Percentiles rank a stretch among this genome's conserved stretches.
Evolutionary conservation across 768 basidiomycete genomes (phyloP).

Genomic region (Naematelia aurantialba): DNA sequence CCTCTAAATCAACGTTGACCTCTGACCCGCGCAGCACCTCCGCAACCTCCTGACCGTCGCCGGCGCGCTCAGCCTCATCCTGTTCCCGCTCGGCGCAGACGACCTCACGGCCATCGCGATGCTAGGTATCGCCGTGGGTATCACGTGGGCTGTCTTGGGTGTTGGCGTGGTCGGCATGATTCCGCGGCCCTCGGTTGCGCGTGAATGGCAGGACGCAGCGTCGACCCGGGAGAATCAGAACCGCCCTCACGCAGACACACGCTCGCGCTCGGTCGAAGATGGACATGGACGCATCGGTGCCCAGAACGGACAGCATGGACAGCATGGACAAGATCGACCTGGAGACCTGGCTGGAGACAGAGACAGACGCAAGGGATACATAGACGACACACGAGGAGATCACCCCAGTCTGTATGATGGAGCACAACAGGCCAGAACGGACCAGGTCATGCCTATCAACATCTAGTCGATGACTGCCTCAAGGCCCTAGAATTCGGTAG

Average conservation of each 20-base stretch:
- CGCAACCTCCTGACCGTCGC: constrained; percentile 11
- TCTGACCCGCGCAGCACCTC: constrained; percentile 8
- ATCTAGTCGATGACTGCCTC: not conserved
- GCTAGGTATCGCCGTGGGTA: constrained; percentile 15
- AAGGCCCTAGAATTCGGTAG: no score
- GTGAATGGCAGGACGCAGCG: not conserved
- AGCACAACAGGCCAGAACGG: not conserved
- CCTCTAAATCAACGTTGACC: not conserved
- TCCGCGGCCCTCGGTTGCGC: constrained; percentile 1
- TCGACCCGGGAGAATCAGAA: no score
- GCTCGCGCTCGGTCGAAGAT: not conserved
- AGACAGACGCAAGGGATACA: not conserved
- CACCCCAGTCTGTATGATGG: no score
- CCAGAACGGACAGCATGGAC: not conserved
- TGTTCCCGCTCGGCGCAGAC: constrained; percentile 18
- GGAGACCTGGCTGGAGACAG: not conserved
- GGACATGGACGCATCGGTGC: not conserved
- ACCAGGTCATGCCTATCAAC: not conserved
- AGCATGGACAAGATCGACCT: not conserved
- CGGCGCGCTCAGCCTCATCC: constrained; percentile 24
- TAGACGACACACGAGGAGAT: no score
- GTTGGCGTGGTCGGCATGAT: constrained; percentile 14
- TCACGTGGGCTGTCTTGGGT: constrained; percentile 16
- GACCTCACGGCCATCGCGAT: constrained; percentile 6
- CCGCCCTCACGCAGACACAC: no score